phyloP scores from a whole-genome alignment of 257 asterid genomes.

The Salvia hispanica region DNA sequence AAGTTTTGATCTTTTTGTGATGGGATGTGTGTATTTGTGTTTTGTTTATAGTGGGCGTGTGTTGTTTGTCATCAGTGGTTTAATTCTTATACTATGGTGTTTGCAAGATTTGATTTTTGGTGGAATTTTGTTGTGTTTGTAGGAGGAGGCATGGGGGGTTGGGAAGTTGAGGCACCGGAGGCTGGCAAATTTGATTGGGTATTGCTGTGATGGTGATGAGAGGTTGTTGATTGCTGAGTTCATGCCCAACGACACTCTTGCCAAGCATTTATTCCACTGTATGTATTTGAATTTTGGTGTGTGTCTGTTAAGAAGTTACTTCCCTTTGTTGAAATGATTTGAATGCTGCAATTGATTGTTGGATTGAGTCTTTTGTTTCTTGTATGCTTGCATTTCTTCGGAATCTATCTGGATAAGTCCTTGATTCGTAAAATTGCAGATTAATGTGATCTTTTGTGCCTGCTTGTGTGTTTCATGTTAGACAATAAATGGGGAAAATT shows the following conservation, averaged over 20 bases:
- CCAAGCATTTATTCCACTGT: constrained; percentile 76
- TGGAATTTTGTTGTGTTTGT: constrained; percentile 3
- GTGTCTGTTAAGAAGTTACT: neutral
- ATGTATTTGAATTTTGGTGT: constrained; percentile 27
- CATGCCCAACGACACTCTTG: constrained; percentile 74
- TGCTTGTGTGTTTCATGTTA: neutral
- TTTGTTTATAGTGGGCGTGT: constrained; percentile 9
- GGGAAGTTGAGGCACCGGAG: constrained; percentile 64
- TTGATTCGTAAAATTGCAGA: neutral
- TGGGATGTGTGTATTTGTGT: neutral
- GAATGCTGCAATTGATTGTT: constrained; percentile 10
- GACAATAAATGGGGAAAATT: neutral
- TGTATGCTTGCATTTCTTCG: neutral
- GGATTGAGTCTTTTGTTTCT: neutral
- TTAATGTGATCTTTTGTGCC: neutral
- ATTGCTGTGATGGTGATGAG: constrained; percentile 82
- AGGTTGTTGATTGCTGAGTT: constrained; percentile 70
- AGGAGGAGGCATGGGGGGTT: constrained; percentile 69
- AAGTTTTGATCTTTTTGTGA: neutral
- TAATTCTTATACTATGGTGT: neutral
- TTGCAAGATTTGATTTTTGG: neutral
- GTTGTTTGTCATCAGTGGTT: neutral
- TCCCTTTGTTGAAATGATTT: neutral
- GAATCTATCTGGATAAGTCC: neutral
- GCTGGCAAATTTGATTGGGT: constrained; percentile 67